Conservation (phyloP, 768 basidiomycete species). For the Collybia sp. region DNA sequence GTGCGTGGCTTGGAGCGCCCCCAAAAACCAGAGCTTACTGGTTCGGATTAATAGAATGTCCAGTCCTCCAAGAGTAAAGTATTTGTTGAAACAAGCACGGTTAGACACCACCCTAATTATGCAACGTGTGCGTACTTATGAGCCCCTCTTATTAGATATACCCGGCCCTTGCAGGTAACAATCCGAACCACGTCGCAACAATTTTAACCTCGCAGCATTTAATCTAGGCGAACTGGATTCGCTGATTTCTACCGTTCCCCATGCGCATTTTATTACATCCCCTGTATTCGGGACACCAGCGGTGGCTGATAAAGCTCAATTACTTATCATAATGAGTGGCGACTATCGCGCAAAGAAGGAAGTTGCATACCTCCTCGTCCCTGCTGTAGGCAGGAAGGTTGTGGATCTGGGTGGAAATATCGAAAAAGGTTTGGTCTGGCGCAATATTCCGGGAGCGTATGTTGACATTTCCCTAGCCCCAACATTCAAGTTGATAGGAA, state of each 20-base stretch:
- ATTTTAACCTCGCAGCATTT: slow-evolving; percentile 2
- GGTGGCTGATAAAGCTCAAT: slow-evolving; percentile 58
- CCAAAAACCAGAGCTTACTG: too few species aligned
- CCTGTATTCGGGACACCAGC: slow-evolving; percentile 77
- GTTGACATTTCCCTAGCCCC: slow-evolving; percentile 36
- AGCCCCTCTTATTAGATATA: slow-evolving; percentile 38
- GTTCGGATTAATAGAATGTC: slow-evolving; percentile 24
- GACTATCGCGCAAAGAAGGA: slow-evolving; percentile 81
- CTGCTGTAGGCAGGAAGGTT: slow-evolving; percentile 72
- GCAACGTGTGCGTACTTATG: neutral
- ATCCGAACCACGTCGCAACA: neutral
- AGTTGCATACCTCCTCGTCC: slow-evolving; percentile 72
- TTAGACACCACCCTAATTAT: slow-evolving; percentile 24
- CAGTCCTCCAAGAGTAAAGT: slow-evolving; percentile 55
- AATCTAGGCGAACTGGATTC: slow-evolving; percentile 63
- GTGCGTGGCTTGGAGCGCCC: slow-evolving; percentile 22
- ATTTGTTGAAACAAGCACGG: slow-evolving; percentile 85
- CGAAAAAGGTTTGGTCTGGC: slow-evolving; percentile 55
- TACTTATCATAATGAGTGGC: slow-evolving; percentile 76
- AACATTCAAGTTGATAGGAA: slow-evolving; percentile 76
- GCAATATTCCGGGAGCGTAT: neutral
- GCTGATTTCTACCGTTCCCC: slow-evolving; percentile 52
- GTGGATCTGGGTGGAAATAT: slow-evolving; percentile 83
- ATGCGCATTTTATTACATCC: slow-evolving; percentile 62
- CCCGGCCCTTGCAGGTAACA: slow-evolving; percentile 43